Conservation (phyloP, 257 asterid genomes). For the Solanum verrucosum region DNA sequence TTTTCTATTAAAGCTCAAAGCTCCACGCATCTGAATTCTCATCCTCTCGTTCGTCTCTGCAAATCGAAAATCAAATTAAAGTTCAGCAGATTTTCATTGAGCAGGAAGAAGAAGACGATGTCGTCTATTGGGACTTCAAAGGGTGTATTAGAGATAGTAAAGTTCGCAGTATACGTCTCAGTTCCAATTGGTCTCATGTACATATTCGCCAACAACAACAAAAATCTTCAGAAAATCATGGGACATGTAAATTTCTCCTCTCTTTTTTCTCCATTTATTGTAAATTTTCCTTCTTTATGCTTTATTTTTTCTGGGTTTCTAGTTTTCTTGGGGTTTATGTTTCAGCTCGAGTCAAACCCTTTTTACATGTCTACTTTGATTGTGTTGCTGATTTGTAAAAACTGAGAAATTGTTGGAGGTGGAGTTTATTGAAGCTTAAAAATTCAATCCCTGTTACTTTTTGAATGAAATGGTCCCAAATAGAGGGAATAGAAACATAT, state of each 20-base stretch:
- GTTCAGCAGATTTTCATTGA: not conserved
- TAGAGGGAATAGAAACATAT: not conserved
- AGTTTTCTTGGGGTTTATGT: not conserved
- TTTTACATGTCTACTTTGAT: not conserved
- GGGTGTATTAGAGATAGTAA: conserved; percentile 83
- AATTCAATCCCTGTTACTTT: not conserved
- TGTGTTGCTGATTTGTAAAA: not conserved
- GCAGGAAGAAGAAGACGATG: conserved; percentile 25
- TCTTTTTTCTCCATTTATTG: not conserved
- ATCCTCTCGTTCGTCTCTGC: conserved; percentile 3
- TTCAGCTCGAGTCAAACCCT: not conserved
- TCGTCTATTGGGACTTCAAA: conserved; percentile 79
- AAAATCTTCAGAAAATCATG: conserved; percentile 74
- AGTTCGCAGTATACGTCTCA: conserved; percentile 66
- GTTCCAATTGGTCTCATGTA: conserved; percentile 92
- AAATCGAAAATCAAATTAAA: not conserved
- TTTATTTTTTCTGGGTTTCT: not conserved
- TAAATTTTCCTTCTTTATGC: not conserved
- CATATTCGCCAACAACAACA: conserved; percentile 51
- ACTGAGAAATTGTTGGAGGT: not conserved
- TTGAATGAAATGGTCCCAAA: not conserved
- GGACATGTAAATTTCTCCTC: conserved; percentile 42
- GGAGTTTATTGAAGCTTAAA: not conserved
- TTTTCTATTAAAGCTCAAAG: not conserved
- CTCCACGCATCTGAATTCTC: conserved; percentile 11